Conservation (phyloP, 345 rosid species). For the Iberis pinnata region DNA sequence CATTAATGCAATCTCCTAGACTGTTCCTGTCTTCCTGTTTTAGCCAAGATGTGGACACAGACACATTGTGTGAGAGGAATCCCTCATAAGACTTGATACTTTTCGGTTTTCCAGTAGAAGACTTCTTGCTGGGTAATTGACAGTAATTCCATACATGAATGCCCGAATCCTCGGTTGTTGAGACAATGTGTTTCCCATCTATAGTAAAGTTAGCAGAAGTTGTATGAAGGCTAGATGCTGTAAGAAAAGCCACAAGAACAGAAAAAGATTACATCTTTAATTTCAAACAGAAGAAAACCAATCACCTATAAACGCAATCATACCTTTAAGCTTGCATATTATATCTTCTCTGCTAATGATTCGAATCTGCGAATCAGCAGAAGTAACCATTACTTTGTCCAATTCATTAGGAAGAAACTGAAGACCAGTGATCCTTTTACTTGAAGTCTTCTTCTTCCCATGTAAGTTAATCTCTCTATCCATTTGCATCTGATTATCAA, state of each 20-base stretch:
- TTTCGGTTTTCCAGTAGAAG: constrained; percentile 26
- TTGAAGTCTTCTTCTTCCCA: constrained; percentile 60
- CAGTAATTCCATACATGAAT: constrained; percentile 53
- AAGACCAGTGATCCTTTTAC: constrained; percentile 69
- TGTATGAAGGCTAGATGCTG: constrained; percentile 44
- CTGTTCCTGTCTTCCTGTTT: constrained; percentile 30
- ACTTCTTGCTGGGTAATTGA: constrained; percentile 33
- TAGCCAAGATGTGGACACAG: constrained; percentile 63
- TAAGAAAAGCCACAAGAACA: not conserved
- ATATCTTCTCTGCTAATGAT: constrained; percentile 41
- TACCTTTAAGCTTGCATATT: constrained; percentile 57
- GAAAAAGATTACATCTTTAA: not conserved
- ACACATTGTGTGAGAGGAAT: constrained; percentile 45
- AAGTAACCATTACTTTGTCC: constrained; percentile 53
- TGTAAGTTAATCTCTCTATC: constrained; percentile 48
- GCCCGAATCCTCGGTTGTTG: constrained; percentile 52
- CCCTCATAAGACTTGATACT: constrained; percentile 46
- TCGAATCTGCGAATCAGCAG: constrained; percentile 61
- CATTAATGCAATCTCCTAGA: constrained; percentile 20
- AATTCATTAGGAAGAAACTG: constrained; percentile 46
- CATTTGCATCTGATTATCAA: constrained; percentile 55
- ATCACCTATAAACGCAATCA: not conserved
- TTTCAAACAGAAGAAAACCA: not conserved
- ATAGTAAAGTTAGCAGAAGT: constrained; percentile 48
- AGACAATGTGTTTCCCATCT: constrained; percentile 58